A percentile compares a stretch with the other conserved stretches of the same genome.
These are phyloP conservation scores for Petrea volubilis DNA, from an alignment of 257 asterid species.

Conservation along the genomic window DNA sequence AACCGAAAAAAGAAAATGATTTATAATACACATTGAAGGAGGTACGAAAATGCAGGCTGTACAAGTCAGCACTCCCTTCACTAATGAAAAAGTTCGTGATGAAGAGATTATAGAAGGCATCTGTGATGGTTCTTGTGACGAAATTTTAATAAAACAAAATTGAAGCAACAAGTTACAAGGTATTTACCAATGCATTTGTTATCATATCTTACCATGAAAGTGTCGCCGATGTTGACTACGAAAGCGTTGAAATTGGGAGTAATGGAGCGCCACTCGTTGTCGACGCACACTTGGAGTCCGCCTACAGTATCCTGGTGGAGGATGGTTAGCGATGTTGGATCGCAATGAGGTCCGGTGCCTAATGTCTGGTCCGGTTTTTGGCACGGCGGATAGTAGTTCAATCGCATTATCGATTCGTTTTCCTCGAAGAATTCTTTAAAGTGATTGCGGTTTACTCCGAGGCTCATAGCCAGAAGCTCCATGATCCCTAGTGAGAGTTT, in stretches of 20 bases:
- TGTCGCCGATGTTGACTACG: slow-evolving; percentile 95
- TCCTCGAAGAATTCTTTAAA: slow-evolving; percentile 64
- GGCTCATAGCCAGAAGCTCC: slow-evolving; percentile 86
- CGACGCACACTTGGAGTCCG: slow-evolving; percentile 84
- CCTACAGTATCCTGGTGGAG: slow-evolving; percentile 92
- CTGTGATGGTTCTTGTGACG: too few species aligned
- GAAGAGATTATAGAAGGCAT: background rate
- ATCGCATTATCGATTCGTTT: slow-evolving; percentile 85
- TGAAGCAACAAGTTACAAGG: too few species aligned
- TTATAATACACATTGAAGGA: too few species aligned
- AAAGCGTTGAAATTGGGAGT: slow-evolving; percentile 59
- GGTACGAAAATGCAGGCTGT: too few species aligned
- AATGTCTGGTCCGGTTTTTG: slow-evolving; percentile 72
- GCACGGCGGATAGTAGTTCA: slow-evolving; percentile 87
- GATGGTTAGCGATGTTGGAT: slow-evolving; percentile 88
- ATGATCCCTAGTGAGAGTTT: slow-evolving; percentile 72
- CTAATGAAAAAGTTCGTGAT: too few species aligned
- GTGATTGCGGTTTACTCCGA: slow-evolving; percentile 44
- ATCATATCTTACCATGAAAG: slow-evolving; percentile 68
- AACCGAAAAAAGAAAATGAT: too few species aligned
- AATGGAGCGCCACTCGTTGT: slow-evolving; percentile 71
- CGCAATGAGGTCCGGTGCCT: slow-evolving; percentile 97
- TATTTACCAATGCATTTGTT: background rate
- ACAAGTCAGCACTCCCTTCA: too few species aligned
- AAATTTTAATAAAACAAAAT: too few species aligned